Base-by-base conservation (phyloP, 2,329 filamentous ascomycete genomes). In the Chrysoporthe cubensis region DNA sequence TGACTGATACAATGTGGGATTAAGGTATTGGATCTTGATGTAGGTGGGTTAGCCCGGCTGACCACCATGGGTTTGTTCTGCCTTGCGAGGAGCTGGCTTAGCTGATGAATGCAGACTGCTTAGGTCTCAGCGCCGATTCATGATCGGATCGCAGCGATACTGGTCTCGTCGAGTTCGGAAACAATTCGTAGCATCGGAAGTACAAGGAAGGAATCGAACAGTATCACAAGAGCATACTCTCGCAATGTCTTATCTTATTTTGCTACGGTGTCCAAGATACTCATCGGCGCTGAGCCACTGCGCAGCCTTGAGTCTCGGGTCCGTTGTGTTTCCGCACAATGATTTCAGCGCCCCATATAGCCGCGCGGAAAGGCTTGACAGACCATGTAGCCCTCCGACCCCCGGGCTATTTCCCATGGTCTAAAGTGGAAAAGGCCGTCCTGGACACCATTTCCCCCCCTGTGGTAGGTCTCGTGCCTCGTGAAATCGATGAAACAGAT, bases 31-130 rank as follows among this genome's bases (percentile, higher is more conserved):
- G 16, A 16, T 54, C 18, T 21, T 26, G 14, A 37, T 50, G 13
- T 26, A 67, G 57, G 65, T 65, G 66, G 60, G 65, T 62, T 62
- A 54, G 62, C 65, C 37, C 50, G 26, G 68, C 68, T 69, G 66
- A 68, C 56, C 62, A 67, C 65, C 65, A 62, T 18, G 40, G 34
- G 4, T 32, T 50, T 62, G 59, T 16, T 62, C 43, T 48, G 66
- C 62, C 62, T 34, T 62, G 40, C 43, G 21, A 56, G 57, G 58
- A 42, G 32, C 57, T 50, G 34, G 52, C 37, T 62, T 43, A 34
- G 62, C 58, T 69, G 57, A 68, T 68, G 63, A 46, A 46, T 32
- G 34, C 46, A 57, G 26, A 58, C 11, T 64, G 32, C 63, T 26
- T 62, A 64, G 65, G 44, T 42, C 37, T 65, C 52, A 37, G 32